These are phyloP conservation scores for Debaryomyces udenii DNA, from an alignment of 1,139 yeast species.

Conservation along the genomic window DNA sequence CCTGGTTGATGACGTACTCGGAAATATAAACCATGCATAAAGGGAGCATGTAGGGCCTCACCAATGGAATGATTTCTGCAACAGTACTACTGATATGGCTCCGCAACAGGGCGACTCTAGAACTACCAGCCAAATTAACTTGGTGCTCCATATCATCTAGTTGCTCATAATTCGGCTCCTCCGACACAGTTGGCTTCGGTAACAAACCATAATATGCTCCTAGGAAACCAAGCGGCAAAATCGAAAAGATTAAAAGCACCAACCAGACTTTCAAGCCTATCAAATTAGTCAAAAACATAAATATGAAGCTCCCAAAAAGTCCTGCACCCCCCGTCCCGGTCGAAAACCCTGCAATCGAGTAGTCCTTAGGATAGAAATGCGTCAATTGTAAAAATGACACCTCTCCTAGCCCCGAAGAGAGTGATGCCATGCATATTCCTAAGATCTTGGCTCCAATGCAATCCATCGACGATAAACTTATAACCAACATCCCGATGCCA, in stretches of 20 bases:
- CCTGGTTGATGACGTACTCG: conserved; percentile 90
- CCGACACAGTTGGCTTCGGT: conserved; percentile 23
- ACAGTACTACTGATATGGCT: conserved; percentile 35
- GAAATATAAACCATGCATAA: conserved; percentile 79
- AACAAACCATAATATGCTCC: conserved; percentile 31
- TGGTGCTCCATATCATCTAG: conserved; percentile 7
- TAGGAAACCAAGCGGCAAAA: conserved; percentile 42
- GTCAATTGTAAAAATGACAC: conserved; percentile 84
- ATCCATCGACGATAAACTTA: conserved; percentile 48
- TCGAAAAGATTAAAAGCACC: conserved; percentile 35
- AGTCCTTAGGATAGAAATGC: conserved; percentile 57
- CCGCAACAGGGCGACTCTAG: conserved; percentile 11
- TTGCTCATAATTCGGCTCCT: conserved; percentile 8
- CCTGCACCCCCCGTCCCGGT: conserved; percentile 98
- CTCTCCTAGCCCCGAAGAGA: conserved; percentile 90
- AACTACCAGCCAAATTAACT: not conserved
- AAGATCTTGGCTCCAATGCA: conserved; percentile 44
- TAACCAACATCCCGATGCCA: conserved; percentile 72
- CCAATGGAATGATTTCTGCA: conserved; percentile 48
- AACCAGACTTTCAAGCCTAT: conserved; percentile 34
- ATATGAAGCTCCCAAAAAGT: conserved; percentile 66
- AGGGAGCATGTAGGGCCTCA: conserved; percentile 81
- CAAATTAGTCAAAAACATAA: conserved; percentile 44
- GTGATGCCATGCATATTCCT: conserved; percentile 82
- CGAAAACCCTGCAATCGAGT: conserved; percentile 81